A percentile compares a stretch with the other conserved stretches of the same genome.
phyloP scores from a whole-genome alignment of 306 rosid species.

The Lathyrus sativus region DNA sequence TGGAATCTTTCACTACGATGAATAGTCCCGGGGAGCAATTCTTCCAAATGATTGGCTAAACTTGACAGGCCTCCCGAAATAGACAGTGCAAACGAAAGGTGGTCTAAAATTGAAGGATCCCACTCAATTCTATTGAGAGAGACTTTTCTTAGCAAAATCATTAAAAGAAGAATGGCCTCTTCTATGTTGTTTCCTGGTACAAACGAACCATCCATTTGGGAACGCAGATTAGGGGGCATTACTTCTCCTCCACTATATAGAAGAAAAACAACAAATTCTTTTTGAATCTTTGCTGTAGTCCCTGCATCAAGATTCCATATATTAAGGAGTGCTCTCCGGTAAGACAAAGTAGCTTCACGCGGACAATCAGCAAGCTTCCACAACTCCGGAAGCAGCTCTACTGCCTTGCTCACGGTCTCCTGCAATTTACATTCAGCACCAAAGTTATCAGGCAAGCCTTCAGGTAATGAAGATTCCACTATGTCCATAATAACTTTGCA shows the following conservation, averaged over 20 bases:
- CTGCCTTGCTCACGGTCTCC: slow-evolving; percentile 75
- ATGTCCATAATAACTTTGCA: slow-evolving; percentile 85
- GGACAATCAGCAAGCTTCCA: slow-evolving; percentile 86
- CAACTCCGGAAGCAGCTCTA: slow-evolving; percentile 79
- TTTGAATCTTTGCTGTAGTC: slow-evolving; percentile 70
- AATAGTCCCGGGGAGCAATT: slow-evolving; percentile 65
- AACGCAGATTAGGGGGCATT: slow-evolving; percentile 75
- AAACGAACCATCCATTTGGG: slow-evolving; percentile 78
- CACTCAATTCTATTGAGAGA: slow-evolving; percentile 72
- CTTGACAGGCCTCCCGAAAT: slow-evolving; percentile 73
- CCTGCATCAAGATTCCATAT: slow-evolving; percentile 74
- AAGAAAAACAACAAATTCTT: slow-evolving; percentile 77
- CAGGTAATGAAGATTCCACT: slow-evolving; percentile 86
- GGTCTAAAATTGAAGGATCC: slow-evolving; percentile 95
- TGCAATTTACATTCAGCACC: slow-evolving; percentile 93
- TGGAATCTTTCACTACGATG: slow-evolving; percentile 58
- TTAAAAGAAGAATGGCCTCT: slow-evolving; percentile 89
- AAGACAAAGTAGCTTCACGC: slow-evolving; percentile 73
- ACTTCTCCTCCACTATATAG: slow-evolving; percentile 82
- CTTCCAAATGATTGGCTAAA: slow-evolving; percentile 80
- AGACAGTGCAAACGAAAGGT: slow-evolving; percentile 84
- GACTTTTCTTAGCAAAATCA: slow-evolving; percentile 75
- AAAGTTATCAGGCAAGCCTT: slow-evolving; percentile 84
- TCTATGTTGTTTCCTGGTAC: slow-evolving; percentile 82
- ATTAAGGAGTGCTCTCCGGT: slow-evolving; percentile 71